phyloP scores from a whole-genome alignment of 257 asterid genomes.

The Gentiana dahurica region DNA sequence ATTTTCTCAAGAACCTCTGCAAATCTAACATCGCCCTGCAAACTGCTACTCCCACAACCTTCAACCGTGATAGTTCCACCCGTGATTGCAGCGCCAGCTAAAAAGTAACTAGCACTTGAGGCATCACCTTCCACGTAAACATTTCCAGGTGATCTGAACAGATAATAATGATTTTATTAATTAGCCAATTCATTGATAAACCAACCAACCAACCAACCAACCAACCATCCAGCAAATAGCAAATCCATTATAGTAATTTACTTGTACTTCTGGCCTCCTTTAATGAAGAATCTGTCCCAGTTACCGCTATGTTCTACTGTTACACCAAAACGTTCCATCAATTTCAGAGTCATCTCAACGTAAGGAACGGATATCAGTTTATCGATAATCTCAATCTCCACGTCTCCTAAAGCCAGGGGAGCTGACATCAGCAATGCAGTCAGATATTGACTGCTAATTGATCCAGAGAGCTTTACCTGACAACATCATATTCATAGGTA shows the following conservation, averaged over 20 bases:
- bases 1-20: conserved; percentile 95
- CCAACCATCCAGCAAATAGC: too few relatives aligned
- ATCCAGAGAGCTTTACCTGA: conserved; percentile 97
- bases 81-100: conserved; percentile 97
- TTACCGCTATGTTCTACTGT: conserved; percentile 66
- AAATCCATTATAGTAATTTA: conserved; percentile 19
- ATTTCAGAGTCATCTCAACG: conserved; percentile 94
- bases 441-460: conserved; percentile 90
- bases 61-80: conserved; percentile 92
- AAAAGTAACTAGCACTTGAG: conserved; percentile 98
- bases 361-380: conserved; percentile 91
- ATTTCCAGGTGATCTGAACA: conserved; percentile 84
- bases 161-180: conserved; percentile 4
- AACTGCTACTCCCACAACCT: conserved; percentile 98
- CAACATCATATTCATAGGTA: background rate
- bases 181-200: background rate
- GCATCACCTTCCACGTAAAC: conserved; percentile 99
- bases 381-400: conserved; percentile 88
- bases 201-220: background rate
- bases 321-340: conserved; percentile 99
- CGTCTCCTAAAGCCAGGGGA: conserved; percentile 82
- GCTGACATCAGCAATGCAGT: conserved; percentile 98
- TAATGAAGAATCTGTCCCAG: conserved; percentile 81
- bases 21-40: conserved; percentile 97
- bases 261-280: conserved; percentile 96